Percentiles rank a stretch among this genome's conserved stretches.
These are phyloP conservation scores for Blastobotrys arbuscula DNA, from an alignment of 1,139 yeast genomes.

Conservation along the genomic window DNA sequence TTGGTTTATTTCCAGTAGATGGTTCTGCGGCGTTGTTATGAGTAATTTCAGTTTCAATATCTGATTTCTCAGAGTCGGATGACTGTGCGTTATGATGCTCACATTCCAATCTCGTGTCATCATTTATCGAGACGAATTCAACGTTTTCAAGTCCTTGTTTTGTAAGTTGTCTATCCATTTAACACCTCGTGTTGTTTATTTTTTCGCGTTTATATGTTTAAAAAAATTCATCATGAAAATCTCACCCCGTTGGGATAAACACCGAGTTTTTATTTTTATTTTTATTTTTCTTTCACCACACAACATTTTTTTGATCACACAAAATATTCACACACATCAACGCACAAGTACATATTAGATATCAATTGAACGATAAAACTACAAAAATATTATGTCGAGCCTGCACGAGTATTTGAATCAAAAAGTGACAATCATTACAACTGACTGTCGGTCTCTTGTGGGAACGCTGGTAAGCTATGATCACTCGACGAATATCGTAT, in stretches of 20 bases:
- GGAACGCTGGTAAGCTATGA: conserved; percentile 81
- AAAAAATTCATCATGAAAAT: neutral
- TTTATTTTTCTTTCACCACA: neutral
- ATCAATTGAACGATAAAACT: neutral
- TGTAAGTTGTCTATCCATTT: neutral
- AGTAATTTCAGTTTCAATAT: neutral
- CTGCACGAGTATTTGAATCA: conserved; percentile 29
- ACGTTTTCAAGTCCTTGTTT: conserved; percentile 6
- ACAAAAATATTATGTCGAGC: conserved; percentile 26
- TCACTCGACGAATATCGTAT: conserved; percentile 66
- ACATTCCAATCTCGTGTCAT: conserved; percentile 1
- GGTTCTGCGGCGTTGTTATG: neutral
- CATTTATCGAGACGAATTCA: neutral
- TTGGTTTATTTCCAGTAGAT: neutral
- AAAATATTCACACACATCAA: neutral
- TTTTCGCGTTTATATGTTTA: too few relatives aligned
- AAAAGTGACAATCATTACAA: conserved; percentile 67
- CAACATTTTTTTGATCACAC: neutral
- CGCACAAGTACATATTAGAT: neutral
- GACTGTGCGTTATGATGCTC: neutral
- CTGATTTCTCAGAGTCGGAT: neutral
- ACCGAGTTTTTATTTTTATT: neutral
- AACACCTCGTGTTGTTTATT: neutral
- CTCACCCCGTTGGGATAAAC: too few relatives aligned
- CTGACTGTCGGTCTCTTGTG: conserved; percentile 59